phyloP scores from a whole-genome alignment of 768 basidiomycete species.

The Lenzites betulinus region DNA sequence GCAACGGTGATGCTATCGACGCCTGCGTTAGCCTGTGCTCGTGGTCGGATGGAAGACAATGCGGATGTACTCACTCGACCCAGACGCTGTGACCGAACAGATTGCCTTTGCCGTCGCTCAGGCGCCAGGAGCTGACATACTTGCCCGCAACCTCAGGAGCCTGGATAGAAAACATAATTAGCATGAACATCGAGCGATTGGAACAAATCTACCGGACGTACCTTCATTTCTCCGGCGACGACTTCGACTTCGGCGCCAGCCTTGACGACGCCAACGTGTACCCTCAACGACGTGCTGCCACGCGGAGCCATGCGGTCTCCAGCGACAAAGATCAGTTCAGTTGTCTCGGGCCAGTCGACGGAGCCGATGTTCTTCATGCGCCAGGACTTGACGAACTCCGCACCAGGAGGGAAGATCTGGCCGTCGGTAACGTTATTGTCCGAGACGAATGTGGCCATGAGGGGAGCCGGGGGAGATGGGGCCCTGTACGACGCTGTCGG shows the following conservation, averaged over 20 bases:
- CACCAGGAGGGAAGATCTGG: constrained; percentile 77
- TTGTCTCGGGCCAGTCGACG: constrained; percentile 65
- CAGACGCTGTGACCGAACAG: constrained; percentile 76
- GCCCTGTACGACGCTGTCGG: not conserved
- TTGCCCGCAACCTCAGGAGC: constrained; percentile 75
- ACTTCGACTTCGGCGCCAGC: constrained; percentile 63
- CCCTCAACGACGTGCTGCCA: constrained; percentile 30
- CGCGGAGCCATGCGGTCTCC: constrained; percentile 60
- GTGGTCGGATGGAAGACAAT: not conserved
- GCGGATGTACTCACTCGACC: constrained; percentile 62
- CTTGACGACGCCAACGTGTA: constrained; percentile 57
- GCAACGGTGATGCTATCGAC: constrained; percentile 62
- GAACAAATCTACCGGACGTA: constrained; percentile 28
- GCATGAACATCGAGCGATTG: too few relatives aligned
- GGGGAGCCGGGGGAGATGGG: constrained; percentile 15
- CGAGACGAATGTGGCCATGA: constrained; percentile 59
- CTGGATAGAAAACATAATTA: constrained; percentile 30
- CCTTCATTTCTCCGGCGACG: constrained; percentile 76
- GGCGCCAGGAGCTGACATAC: constrained; percentile 77
- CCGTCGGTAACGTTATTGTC: constrained; percentile 77
- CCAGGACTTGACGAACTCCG: constrained; percentile 88
- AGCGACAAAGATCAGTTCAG: constrained; percentile 69
- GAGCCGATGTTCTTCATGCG: constrained; percentile 66
- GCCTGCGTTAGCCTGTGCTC: not conserved
- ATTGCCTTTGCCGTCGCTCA: constrained; percentile 57